phyloP scores from a whole-genome alignment of 768 basidiomycete species.

The Paxillus involutus region DNA sequence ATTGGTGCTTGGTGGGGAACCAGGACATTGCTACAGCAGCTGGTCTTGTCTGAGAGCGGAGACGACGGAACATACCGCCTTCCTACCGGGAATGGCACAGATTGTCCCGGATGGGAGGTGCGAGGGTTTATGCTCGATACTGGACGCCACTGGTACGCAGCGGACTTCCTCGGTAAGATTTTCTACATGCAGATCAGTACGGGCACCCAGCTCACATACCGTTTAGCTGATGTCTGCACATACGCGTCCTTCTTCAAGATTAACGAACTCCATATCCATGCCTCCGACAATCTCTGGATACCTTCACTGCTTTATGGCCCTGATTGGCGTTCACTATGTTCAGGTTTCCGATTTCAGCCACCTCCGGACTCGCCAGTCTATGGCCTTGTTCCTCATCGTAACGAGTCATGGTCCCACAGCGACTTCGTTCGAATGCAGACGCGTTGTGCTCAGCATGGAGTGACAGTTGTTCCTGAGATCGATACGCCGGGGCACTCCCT shows the following conservation, averaged over 20 bases:
- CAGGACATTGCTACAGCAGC: constrained; percentile 42
- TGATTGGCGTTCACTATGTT: constrained; percentile 41
- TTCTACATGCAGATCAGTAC: not conserved
- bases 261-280: constrained; percentile 43
- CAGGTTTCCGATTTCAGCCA: constrained; percentile 43
- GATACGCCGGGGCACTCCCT: constrained; percentile 46
- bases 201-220: not conserved
- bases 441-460: constrained; percentile 37
- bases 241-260: constrained; percentile 48
- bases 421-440: constrained; percentile 35
- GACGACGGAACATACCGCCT: constrained; percentile 16
- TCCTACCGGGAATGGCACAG: constrained; percentile 34
- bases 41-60: constrained; percentile 21
- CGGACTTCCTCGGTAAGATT: constrained; percentile 35
- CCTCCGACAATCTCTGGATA: constrained; percentile 45
- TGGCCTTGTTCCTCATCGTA: constrained; percentile 36
- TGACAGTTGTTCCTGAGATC: constrained; percentile 42
- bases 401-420: constrained; percentile 40
- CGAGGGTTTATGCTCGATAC: constrained; percentile 48
- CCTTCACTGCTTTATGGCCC: constrained; percentile 37
- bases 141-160: constrained; percentile 45
- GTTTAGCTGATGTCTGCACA: constrained; percentile 40
- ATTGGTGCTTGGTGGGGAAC: constrained; percentile 47
- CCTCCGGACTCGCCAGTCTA: constrained; percentile 30
- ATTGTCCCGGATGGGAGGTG: constrained; percentile 44